Evolutionary conservation across 2,329 filamentous ascomycete genomes (phyloP).

Genomic region (Kalaharituber pfeilii): DNA sequence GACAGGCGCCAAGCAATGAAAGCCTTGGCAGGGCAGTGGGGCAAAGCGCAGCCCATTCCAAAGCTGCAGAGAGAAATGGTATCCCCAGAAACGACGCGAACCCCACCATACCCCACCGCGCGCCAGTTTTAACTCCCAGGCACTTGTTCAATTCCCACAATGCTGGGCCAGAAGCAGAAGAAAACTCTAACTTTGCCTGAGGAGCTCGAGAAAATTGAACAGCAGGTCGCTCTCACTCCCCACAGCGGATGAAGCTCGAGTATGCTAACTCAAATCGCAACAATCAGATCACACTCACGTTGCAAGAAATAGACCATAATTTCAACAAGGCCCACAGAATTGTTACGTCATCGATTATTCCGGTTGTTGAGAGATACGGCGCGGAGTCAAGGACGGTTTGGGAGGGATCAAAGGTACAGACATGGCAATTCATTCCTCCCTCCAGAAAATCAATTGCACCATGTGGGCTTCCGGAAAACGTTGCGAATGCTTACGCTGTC

Average conservation of each 20-base stretch:
- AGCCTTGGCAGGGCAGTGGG: no score
- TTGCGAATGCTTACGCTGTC: not conserved
- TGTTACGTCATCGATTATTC: constrained; percentile 81
- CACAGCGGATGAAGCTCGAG: not conserved
- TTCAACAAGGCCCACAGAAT: constrained; percentile 95
- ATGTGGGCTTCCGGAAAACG: no score
- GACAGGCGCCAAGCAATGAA: no score
- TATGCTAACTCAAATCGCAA: constrained; percentile 4
- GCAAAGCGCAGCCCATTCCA: no score
- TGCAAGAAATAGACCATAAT: constrained; percentile 86
- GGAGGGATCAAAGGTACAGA: constrained; percentile 74
- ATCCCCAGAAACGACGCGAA: no score
- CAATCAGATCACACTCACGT: constrained; percentile 1
- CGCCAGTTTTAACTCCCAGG: no score
- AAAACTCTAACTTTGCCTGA: constrained; percentile 59
- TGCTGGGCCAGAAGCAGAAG: not conserved
- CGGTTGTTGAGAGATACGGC: constrained; percentile 85
- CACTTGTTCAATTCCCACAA: no score
- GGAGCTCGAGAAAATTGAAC: constrained; percentile 87
- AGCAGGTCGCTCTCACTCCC: constrained; percentile 42
- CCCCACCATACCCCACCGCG: no score
- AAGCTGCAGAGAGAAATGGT: no score
- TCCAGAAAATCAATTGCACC: not conserved
- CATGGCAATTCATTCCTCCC: constrained; percentile 5
- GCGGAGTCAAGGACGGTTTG: constrained; percentile 87